Percentiles rank a stretch among this genome's conserved stretches.
phyloP scores from a whole-genome alignment of 108 stramenopile species.

The Parmales sp. region DNA sequence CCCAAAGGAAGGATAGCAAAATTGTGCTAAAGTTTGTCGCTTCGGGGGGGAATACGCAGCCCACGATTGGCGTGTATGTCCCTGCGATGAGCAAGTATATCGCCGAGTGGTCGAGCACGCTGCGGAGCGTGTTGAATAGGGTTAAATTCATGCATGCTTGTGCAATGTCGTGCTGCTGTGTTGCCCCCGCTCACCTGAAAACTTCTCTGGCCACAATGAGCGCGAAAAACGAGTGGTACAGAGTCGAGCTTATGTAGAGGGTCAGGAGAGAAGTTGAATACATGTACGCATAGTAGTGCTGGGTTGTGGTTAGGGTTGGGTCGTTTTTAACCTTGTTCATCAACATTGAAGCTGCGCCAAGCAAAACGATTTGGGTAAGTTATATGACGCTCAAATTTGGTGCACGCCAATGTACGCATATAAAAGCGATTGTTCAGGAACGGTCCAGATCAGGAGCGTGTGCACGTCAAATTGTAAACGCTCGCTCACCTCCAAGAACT shows the following conservation, averaged over 20 bases:
- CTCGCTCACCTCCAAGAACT: background rate
- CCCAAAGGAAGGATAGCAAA: constrained; percentile 71
- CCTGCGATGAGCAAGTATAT: constrained; percentile 96
- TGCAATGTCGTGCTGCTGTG: too few species aligned
- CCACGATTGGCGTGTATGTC: constrained; percentile 84
- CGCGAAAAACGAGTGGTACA: constrained; percentile 55
- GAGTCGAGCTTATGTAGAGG: constrained; percentile 70
- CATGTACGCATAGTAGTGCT: constrained; percentile 32
- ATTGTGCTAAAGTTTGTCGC: constrained; percentile 39
- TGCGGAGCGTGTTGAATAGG: constrained; percentile 46
- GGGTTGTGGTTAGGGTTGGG: background rate
- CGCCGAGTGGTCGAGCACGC: constrained; percentile 77
- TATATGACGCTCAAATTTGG: too few species aligned
- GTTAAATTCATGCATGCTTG: too few species aligned
- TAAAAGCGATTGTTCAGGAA: background rate
- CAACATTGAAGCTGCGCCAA: too few species aligned
- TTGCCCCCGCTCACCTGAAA: too few species aligned
- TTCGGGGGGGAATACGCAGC: constrained; percentile 57
- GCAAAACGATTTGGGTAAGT: too few species aligned
- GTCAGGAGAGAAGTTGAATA: constrained; percentile 65
- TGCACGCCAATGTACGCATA: background rate
- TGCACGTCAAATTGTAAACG: background rate
- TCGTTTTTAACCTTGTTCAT: too few species aligned
- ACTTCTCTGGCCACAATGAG: background rate
- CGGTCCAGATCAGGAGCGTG: background rate